Evolutionary conservation across 139 green algal species (phyloP), one percentile per base, ranked within the genome.

Genomic region (Microglena sp.): DNA sequence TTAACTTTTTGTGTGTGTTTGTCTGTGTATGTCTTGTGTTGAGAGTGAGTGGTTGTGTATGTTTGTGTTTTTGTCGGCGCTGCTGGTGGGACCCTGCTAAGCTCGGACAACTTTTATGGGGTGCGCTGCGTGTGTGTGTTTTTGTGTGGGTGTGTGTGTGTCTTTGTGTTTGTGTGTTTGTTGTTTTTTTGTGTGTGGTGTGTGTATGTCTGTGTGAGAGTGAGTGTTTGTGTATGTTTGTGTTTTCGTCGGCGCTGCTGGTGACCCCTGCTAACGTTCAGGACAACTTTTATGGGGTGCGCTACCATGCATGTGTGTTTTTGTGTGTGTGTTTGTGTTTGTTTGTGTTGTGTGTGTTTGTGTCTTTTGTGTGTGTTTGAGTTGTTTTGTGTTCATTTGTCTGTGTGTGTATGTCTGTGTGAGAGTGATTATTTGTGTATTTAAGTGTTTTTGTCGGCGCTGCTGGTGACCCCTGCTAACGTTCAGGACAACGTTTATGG

Each of bases 171-270:
- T 50, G 40, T 18, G 40, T 50, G 40, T 50, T 50, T 50, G 55
- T n/a, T n/a, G n/a, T n/a, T n/a, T n/a, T n/a, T n/a, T n/a, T n/a
- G n/a, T n/a, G n/a, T n/a, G n/a, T n/a, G n/a, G n/a, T 62, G 55
- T 62, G 55, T 58, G 33, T 62, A 28, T 62, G 55, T 62, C 28
- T 34, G 28, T 62, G 55, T 62, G 28, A 43, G 55, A 22, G 29
- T 36, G 61, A n/a, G 2, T 58, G 61, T 59, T 24, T 35, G 11
- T 44, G n/a, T 46, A 18, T 35, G 27, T 28, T 3, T 62, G n/a
- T 62, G 6, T 62, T 27, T 29, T 43, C n/a, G 55, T 62, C 27
- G 29, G 4, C 5, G 55, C 43, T 68, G 22, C n/a, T 68, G 40
- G 61, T 40, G n/a, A 5, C 27, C 44, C 61, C 61, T 3, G 21